phyloP scores from a whole-genome alignment of 2,329 filamentous ascomycete species.

The Neofusicoccum laricinum region DNA sequence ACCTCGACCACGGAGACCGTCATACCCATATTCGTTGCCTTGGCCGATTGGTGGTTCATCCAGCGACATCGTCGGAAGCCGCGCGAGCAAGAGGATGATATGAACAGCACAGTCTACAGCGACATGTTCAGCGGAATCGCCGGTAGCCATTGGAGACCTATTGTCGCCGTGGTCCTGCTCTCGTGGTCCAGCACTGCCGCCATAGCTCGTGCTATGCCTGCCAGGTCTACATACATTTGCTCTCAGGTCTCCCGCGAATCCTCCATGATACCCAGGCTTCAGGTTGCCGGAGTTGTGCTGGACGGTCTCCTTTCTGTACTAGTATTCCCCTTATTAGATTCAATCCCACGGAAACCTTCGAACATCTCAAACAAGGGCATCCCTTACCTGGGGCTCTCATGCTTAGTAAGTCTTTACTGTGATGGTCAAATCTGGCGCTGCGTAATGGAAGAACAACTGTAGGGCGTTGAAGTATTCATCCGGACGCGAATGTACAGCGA shows the following conservation, averaged over 20 bases:
- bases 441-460: too few species aligned
- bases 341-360: neutral
- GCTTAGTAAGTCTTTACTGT: neutral
- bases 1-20: neutral
- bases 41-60: neutral
- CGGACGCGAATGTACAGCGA: too few species aligned
- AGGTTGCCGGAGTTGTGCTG: constrained; percentile 29
- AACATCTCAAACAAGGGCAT: neutral
- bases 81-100: neutral
- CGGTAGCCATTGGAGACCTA: neutral
- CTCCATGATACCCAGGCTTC: constrained; percentile 28
- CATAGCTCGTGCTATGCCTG: neutral
- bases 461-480: too few species aligned
- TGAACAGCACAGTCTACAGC: neutral
- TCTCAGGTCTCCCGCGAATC: constrained; percentile 7
- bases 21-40: neutral
- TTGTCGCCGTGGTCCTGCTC: neutral
- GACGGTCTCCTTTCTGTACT: constrained; percentile 30
- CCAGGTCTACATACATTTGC: constrained; percentile 9
- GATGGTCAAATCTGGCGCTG: too few species aligned
- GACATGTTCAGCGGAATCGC: neutral
- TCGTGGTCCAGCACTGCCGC: neutral
- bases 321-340: constrained; percentile 18
- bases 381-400: neutral
- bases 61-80: neutral